These are phyloP conservation scores for Carex littledalei DNA, from an alignment of 176 grass and related monocot species.

Conservation along the genomic window DNA sequence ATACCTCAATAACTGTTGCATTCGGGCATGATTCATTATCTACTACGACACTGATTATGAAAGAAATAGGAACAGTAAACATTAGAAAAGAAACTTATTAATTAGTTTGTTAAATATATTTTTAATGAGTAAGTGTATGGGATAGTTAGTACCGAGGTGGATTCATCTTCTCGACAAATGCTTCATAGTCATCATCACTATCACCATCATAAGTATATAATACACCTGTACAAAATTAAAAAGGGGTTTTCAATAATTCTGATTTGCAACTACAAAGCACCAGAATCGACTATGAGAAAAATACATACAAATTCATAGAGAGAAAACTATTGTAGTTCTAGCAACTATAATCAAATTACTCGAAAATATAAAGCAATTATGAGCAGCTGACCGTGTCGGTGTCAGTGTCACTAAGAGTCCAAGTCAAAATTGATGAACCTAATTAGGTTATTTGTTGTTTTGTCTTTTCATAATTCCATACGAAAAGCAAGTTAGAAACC, in stretches of 20 bases:
- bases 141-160: slow-evolving; percentile 53
- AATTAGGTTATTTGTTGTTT: background rate
- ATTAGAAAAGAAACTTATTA: background rate
- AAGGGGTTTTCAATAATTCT: background rate
- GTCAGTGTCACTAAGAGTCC: background rate
- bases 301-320: background rate
- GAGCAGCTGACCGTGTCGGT: background rate
- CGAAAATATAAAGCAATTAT: background rate
- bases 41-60: slow-evolving; percentile 40
- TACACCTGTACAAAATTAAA: slow-evolving; percentile 51
- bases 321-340: background rate
- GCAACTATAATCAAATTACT: background rate
- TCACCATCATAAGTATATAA: slow-evolving; percentile 44
- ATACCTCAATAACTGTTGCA: slow-evolving; percentile 70
- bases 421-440: background rate
- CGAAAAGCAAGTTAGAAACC: background rate
- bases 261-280: background rate
- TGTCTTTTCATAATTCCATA: background rate
- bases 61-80: slow-evolving; percentile 2
- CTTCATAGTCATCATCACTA: slow-evolving; percentile 80
- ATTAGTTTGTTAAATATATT: background rate
- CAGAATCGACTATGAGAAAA: background rate
- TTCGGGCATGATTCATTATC: slow-evolving; percentile 52
- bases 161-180: slow-evolving; percentile 84
- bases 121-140: background rate